These are phyloP conservation scores for Colletotrichum sp. DNA, from an alignment of 2,329 filamentous ascomycete genomes.

Conservation along the genomic window DNA sequence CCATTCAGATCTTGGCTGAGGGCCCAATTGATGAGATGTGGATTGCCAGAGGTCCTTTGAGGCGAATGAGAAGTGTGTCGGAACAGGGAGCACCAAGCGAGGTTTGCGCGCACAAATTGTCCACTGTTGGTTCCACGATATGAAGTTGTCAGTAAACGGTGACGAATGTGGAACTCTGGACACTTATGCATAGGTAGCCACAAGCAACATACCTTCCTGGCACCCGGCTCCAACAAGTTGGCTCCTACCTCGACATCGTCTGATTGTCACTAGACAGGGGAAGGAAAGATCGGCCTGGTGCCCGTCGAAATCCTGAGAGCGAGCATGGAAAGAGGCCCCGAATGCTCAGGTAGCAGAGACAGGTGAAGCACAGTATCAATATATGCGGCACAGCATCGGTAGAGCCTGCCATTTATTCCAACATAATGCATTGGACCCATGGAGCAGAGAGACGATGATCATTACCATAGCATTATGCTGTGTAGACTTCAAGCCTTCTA, in stretches of 20 bases:
- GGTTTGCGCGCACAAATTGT: not conserved
- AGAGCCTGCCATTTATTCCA: not conserved
- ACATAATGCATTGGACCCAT: not conserved
- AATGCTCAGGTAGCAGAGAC: not conserved
- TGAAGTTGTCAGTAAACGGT: not conserved
- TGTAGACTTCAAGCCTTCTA: not conserved
- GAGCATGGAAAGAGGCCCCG: not conserved
- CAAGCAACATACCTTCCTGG: not conserved
- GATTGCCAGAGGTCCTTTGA: not conserved
- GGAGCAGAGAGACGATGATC: not conserved
- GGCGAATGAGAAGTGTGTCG: not conserved
- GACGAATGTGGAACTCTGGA: not conserved
- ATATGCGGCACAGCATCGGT: not conserved
- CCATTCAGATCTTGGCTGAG: not conserved
- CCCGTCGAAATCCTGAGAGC: not conserved
- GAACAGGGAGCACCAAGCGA: not conserved
- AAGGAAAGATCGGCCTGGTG: not conserved
- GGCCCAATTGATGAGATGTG: not conserved
- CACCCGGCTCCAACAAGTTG: not conserved
- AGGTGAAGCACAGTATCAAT: not conserved
- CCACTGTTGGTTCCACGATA: not conserved
- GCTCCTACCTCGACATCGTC: not conserved
- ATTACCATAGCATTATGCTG: not conserved
- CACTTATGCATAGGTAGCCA: not conserved
- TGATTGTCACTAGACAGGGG: not conserved